These are phyloP conservation scores for Bertia moriformis DNA, from an alignment of 2,329 filamentous ascomycete species.

Conservation along the genomic window DNA sequence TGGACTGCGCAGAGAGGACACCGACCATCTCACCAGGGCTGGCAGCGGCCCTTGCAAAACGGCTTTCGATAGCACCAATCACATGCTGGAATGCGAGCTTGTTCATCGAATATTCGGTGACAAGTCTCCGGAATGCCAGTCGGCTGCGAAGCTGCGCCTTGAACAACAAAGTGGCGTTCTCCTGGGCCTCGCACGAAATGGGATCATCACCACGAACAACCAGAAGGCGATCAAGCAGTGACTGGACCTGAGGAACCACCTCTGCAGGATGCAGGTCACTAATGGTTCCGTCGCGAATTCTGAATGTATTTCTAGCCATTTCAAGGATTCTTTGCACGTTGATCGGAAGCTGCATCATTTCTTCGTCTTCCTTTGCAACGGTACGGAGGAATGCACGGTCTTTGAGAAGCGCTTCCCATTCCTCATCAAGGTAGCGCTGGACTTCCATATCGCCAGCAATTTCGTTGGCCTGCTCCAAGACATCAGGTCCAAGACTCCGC, in stretches of 20 bases:
- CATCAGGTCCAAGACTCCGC: constrained; percentile 45
- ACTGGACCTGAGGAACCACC: constrained; percentile 66
- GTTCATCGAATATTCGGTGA: constrained; percentile 71
- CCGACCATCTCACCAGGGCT: constrained; percentile 97
- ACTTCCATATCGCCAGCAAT: constrained; percentile 76
- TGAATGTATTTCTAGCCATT: constrained; percentile 78
- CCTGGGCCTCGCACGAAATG: constrained; percentile 74
- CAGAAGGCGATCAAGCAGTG: constrained; percentile 61
- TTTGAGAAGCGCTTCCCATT: constrained; percentile 65
- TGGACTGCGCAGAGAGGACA: constrained; percentile 92
- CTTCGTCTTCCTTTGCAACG: constrained; percentile 47
- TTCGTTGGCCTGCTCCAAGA: constrained; percentile 75
- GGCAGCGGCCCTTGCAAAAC: constrained; percentile 74
- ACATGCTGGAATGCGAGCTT: constrained; percentile 87
- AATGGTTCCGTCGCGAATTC: constrained; percentile 69
- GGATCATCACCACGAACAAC: constrained; percentile 75
- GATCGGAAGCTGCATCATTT: constrained; percentile 79
- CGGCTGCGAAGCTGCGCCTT: constrained; percentile 82
- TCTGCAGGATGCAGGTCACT: constrained; percentile 83
- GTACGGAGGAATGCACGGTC: constrained; percentile 64
- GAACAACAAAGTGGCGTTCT: constrained; percentile 78
- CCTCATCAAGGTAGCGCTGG: constrained; percentile 73
- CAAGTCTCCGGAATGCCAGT: constrained; percentile 83
- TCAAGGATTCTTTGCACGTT: constrained; percentile 86
- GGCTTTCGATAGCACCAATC: constrained; percentile 74